Base-by-base conservation (phyloP, 495 filamentous ascomycete genomes). In the Geopyxis carbonaria region DNA sequence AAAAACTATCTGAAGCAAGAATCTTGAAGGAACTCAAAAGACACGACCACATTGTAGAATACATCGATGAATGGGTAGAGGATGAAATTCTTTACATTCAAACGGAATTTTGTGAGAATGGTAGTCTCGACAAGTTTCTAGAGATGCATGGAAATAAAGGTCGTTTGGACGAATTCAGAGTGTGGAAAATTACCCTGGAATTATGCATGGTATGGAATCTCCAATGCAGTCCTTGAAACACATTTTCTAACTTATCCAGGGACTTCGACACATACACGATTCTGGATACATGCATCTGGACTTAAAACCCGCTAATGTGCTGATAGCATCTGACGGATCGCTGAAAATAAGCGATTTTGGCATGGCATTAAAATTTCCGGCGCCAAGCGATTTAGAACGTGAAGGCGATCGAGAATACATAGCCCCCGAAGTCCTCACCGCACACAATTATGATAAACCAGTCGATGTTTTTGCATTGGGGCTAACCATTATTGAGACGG, bases 391-490 rank as follows among this genome's bases (percentile, higher is more conserved):
- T 18, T 75, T 91, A 25, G 89, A 97, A 39, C 74, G 79, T 22
- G 89, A 97, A 60, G 89, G 89, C 13, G 89, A 97, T 51, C 80
- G 89, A 31, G 81, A 89, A 53, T 97, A 97, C 54, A 84, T 97
- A 50, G 85, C 78, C 5, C 85, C 86, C 0, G 89, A 97, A 54
- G 79, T 93, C 32, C 67, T 97, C 9, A 67, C 65, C 51, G 50
- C 48, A 14, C 33, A 40, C 5, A 84, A 80, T 25, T 85, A 74
- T 51, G 86, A 92, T 59, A 89, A 89, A 53, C 79, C 89, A 2
- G 76, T 80, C 29, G 89, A 97, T 58, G 72, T 97, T 25, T 97
- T 94, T 59, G 78, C 87, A 2, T 69, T 97, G 15, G 89, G 89
- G 22, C 67, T 94, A 42, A 87, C 94, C 53, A 79, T 94, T 57